Evolutionary conservation across 345 rosid species (phyloP), one percentile per base, ranked within the genome.

Genomic region (Corchorus capsularis): DNA sequence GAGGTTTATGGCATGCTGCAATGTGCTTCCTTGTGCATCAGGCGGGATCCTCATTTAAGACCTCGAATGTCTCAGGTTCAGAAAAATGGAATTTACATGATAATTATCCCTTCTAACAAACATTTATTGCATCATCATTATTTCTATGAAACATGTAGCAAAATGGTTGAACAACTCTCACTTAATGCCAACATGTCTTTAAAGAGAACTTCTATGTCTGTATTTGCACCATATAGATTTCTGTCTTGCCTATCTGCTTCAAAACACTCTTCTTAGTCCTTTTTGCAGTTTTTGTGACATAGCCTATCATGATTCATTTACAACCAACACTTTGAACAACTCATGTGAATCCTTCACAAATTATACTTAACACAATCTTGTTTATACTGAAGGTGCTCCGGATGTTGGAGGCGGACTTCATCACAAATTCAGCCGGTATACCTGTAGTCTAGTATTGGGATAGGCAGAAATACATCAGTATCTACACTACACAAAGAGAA

Each of bases 21-120:
- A 46, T 92, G 97, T 79, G 98, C 99, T 79, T 92, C 91, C 15
- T 81, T 96, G 54, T 96, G 99, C 85, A 89, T 92, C 79, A 82
- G 96, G 11, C 90, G 98, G 47, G 95, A 93, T 80, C 98, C 99
- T 73, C 82, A 81, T 46, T 84, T 82, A 8, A 87, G 99, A 86
- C 99, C 98, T 80, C 88, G 99, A 15, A 93, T 96, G 95, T 93
- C 99, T 81, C 97, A 93, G 97, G 99, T 96, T 80, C 53, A 75
- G 50, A 32, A 73, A 68, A 56, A 9, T 41, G 3, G 6, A 64
- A 64, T 19, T 45, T 43, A 12, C 52, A 60, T 37, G 19, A 11
- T 14, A 34, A 54, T 19, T 19, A 19, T 32, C 53, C 17, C 17
- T 47, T 50, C 13, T 45, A 41, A 12, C 37, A 52, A 19, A 14